These are phyloP conservation scores for Cordyceps pruinosa DNA, from an alignment of 2,329 filamentous ascomycete species.

Conservation along the genomic window DNA sequence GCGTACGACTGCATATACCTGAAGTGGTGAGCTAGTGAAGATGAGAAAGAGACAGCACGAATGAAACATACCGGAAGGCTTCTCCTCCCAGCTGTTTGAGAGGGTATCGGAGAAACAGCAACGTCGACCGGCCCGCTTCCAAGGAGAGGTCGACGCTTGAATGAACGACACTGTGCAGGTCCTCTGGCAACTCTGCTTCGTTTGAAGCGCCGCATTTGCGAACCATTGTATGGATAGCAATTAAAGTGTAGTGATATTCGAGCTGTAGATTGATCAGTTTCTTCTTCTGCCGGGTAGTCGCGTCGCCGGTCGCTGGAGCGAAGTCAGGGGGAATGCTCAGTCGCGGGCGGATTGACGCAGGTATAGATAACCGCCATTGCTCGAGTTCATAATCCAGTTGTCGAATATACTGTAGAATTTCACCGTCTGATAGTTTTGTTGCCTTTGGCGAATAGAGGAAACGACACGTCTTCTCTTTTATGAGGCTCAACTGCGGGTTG, in stretches of 20 bases:
- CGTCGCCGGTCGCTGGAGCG: not conserved
- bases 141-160: slow-evolving; percentile 19
- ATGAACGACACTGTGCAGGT: slow-evolving; percentile 19
- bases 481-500: slow-evolving; percentile 11
- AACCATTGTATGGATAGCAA: slow-evolving; percentile 16
- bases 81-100: not conserved
- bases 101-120: slow-evolving; percentile 11
- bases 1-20: slow-evolving; percentile 12
- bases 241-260: slow-evolving; percentile 18
- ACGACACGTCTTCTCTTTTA: slow-evolving; percentile 19
- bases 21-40: not conserved
- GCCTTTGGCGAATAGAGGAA: slow-evolving; percentile 18
- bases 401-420: slow-evolving; percentile 21
- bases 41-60: not conserved
- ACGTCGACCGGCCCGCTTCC: slow-evolving; percentile 18
- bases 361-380: slow-evolving; percentile 24
- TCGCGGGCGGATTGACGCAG: slow-evolving; percentile 8
- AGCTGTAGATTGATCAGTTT: slow-evolving; percentile 14
- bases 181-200: slow-evolving; percentile 12
- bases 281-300: not conserved
- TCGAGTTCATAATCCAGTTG: slow-evolving; percentile 27
- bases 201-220: slow-evolving; percentile 14
- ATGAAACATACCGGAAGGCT: not conserved
- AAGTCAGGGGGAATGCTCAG: not conserved
- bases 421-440: slow-evolving; percentile 18